These are phyloP conservation scores for Pythium brachiatum DNA, from an alignment of 352 stramenopile genomes.

Conservation along the genomic window DNA sequence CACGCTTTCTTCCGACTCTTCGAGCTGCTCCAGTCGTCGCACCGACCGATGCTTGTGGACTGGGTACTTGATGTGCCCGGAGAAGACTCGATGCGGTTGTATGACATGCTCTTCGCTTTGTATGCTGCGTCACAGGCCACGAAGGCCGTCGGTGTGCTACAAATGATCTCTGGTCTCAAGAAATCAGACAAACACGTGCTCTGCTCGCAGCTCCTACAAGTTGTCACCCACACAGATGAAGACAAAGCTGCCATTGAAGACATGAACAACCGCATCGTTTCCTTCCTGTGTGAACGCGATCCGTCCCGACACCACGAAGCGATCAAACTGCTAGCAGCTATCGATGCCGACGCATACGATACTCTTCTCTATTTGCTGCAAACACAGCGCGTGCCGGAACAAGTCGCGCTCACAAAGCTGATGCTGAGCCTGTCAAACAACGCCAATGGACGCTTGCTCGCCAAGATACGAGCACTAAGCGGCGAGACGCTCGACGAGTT, in stretches of 20 bases:
- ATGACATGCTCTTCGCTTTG: constrained; percentile 39
- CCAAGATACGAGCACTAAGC: constrained; percentile 36
- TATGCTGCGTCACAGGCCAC: background rate
- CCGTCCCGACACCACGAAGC: constrained; percentile 39
- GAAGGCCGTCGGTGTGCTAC: constrained; percentile 30
- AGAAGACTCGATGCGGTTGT: constrained; percentile 32
- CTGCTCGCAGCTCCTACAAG: constrained; percentile 21
- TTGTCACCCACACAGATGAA: background rate
- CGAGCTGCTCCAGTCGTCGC: constrained; percentile 24
- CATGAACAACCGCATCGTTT: constrained; percentile 34
- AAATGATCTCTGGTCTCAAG: constrained; percentile 37
- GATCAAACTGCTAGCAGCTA: constrained; percentile 44
- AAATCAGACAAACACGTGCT: constrained; percentile 41
- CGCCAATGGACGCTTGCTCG: constrained; percentile 46
- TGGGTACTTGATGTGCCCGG: constrained; percentile 48
- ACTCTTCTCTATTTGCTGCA: constrained; percentile 45
- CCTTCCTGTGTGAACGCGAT: constrained; percentile 45
- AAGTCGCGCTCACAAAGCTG: constrained; percentile 54
- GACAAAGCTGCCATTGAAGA: background rate
- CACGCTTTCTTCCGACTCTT: constrained; percentile 39
- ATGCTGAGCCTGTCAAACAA: constrained; percentile 51
- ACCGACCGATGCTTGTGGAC: constrained; percentile 32
- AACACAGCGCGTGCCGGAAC: constrained; percentile 53
- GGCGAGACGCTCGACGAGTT: constrained; percentile 54
- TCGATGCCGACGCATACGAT: constrained; percentile 33